Conservation (phyloP, 2,329 filamentous ascomycete species). For the Cryphonectria nitschkei region DNA sequence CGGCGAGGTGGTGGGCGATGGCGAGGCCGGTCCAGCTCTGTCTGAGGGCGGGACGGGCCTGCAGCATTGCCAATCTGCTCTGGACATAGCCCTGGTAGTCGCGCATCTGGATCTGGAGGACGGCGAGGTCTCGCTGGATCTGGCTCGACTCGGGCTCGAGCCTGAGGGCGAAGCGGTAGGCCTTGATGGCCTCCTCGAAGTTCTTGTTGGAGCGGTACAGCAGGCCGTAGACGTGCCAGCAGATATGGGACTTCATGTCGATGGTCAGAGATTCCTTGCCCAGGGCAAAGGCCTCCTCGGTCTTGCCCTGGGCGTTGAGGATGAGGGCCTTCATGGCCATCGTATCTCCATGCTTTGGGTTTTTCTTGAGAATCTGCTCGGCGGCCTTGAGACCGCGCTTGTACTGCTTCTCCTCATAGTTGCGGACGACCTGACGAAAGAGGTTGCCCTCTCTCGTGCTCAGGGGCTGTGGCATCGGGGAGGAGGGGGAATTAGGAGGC, state of each 20-base stretch:
- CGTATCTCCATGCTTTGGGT: conserved; percentile 95
- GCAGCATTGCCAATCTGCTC: conserved; percentile 85
- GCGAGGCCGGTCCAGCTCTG: conserved; percentile 99
- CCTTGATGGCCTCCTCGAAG: conserved; percentile 98
- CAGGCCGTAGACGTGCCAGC: conserved; percentile 98
- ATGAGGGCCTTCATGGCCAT: conserved; percentile 99
- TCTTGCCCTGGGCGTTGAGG: conserved; percentile 88
- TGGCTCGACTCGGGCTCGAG: conserved; percentile 93
- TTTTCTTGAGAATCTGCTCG: conserved; percentile 94
- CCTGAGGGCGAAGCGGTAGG: conserved; percentile 92
- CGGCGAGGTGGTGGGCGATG: conserved; percentile 88
- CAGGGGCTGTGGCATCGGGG: conserved; percentile 70
- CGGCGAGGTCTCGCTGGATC: conserved; percentile 90
- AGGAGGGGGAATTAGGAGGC: conserved; percentile 36
- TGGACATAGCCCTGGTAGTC: conserved; percentile 93
- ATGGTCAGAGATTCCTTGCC: conserved; percentile 91
- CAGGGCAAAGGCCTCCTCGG: conserved; percentile 90
- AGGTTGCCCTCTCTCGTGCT: conserved; percentile 89
- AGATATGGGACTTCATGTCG: conserved; percentile 99
- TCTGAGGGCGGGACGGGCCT: conserved; percentile 77
- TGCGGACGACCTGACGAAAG: conserved; percentile 92
- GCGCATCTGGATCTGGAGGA: conserved; percentile 94
- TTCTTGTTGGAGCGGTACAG: conserved; percentile 95
- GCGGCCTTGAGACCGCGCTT: conserved; percentile 92
- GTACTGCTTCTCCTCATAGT: conserved; percentile 98